Percentiles rank a stretch among this genome's conserved stretches.
Evolutionary conservation across 805 yeast genomes (phyloP).

Genomic region (Yamadazyma ubonensis): DNA sequence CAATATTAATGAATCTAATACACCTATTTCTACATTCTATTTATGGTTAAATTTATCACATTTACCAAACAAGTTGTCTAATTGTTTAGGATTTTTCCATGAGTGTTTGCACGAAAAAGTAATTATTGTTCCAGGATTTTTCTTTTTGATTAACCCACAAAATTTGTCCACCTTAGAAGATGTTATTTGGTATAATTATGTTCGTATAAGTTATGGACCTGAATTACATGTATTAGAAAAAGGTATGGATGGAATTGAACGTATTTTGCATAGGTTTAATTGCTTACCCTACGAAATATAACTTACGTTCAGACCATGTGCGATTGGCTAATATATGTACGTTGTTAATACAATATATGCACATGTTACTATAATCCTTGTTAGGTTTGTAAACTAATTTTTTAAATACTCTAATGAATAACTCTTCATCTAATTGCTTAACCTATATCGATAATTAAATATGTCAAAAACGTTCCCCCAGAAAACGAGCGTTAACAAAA

Average conservation of each 20-base stretch:
- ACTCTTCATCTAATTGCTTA: too few species aligned
- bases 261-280: constrained; percentile 42
- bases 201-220: constrained; percentile 61
- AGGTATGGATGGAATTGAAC: constrained; percentile 63
- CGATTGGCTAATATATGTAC: constrained; percentile 5
- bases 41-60: constrained; percentile 57
- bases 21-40: constrained; percentile 59
- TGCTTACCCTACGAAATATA: constrained; percentile 35
- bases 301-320: not conserved
- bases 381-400: not conserved
- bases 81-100: constrained; percentile 62
- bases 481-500: constrained; percentile 4
- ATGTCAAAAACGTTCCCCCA: constrained; percentile 2
- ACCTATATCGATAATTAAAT: too few species aligned
- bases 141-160: constrained; percentile 58
- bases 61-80: constrained; percentile 54
- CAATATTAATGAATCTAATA: constrained; percentile 39
- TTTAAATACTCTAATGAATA: not conserved
- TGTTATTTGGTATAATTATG: constrained; percentile 58
- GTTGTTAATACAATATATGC: not conserved
- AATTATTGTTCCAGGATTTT: constrained; percentile 62
- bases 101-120: constrained; percentile 60
- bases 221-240: constrained; percentile 47
- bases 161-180: constrained; percentile 48
- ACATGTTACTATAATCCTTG: not conserved